A percentile compares a stretch with the other conserved stretches of the same genome.
Conservation (phyloP, 805 yeast genomes). For the Tanozyma kutaoensis region DNA sequence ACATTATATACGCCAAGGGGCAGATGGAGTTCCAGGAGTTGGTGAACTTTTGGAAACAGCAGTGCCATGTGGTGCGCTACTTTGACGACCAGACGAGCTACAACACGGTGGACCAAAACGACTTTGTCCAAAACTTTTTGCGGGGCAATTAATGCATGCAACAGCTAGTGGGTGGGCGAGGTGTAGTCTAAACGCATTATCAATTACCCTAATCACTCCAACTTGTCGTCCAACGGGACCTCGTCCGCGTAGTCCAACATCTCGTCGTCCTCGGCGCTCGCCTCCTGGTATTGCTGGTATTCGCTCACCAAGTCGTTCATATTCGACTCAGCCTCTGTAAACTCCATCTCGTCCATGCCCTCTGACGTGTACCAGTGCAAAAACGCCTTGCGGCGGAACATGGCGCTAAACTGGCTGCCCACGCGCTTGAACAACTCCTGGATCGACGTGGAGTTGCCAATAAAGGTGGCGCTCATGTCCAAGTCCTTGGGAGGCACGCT, state of each 20-base stretch:
- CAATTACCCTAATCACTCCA: too few relatives aligned
- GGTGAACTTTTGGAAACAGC: conserved; percentile 75
- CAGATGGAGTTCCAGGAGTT: conserved; percentile 93
- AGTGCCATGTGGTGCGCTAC: conserved; percentile 71
- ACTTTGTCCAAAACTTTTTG: conserved; percentile 62
- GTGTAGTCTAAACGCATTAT: too few relatives aligned
- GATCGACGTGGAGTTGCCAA: conserved; percentile 87
- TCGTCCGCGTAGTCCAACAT: conserved; percentile 56
- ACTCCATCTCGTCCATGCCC: conserved; percentile 94
- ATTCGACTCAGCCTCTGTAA: conserved; percentile 86
- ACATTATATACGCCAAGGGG: conserved; percentile 66
- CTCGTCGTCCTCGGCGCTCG: conserved; percentile 64
- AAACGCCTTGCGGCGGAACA: conserved; percentile 91
- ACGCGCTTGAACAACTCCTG: conserved; percentile 85
- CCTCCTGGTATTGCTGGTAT: conserved; percentile 85
- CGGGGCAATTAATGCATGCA: conserved; percentile 42
- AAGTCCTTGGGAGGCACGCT: conserved; percentile 77
- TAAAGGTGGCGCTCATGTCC: conserved; percentile 85
- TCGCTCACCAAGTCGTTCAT: conserved; percentile 82
- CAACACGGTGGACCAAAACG: conserved; percentile 39
- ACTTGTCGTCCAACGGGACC: conserved; percentile 42
- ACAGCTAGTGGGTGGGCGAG: too few relatives aligned
- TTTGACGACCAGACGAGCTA: conserved; percentile 55
- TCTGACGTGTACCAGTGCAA: conserved; percentile 93
- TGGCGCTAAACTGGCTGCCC: conserved; percentile 79